These are phyloP conservation scores for Cladosporium sp. DNA, from an alignment of 2,329 filamentous ascomycete species.

Conservation along the genomic window DNA sequence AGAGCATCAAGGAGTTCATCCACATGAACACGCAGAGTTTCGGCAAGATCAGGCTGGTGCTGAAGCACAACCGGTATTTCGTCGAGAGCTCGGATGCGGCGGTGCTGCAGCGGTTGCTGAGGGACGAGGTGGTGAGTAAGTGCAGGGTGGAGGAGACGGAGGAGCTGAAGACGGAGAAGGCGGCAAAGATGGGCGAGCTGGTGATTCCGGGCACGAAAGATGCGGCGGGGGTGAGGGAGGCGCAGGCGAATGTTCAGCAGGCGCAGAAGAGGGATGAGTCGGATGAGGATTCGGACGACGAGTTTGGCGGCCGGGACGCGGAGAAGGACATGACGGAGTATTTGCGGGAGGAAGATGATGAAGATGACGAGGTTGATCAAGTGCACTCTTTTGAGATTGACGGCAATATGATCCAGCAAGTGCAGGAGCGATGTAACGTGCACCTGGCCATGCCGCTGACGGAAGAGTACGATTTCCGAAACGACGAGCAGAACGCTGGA, in stretches of 20 bases:
- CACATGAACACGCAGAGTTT: conserved; percentile 81
- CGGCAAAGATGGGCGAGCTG: conserved; percentile 77
- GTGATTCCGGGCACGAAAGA: conserved; percentile 94
- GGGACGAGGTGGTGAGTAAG: conserved; percentile 74
- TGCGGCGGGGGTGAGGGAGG: conserved; percentile 80
- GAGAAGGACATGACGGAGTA: conserved; percentile 60
- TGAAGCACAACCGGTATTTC: conserved; percentile 91
- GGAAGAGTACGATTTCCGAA: conserved; percentile 95
- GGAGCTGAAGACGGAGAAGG: conserved; percentile 69
- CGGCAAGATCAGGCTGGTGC: conserved; percentile 89
- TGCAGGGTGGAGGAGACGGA: conserved; percentile 69
- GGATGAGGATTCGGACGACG: conserved; percentile 46
- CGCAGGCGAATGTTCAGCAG: conserved; percentile 40
- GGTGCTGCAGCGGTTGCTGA: conserved; percentile 79
- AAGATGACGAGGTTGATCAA: conserved; percentile 78
- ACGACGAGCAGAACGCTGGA: conserved; percentile 81
- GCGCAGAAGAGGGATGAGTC: conserved; percentile 38
- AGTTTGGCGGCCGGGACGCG: conserved; percentile 45
- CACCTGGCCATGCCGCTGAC: conserved; percentile 80
- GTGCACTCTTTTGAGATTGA: conserved; percentile 92
- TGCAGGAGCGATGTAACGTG: conserved; percentile 77
- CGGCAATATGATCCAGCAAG: conserved; percentile 72
- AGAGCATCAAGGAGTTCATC: conserved; percentile 73
- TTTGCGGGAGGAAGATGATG: conserved; percentile 69
- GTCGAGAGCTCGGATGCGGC: conserved; percentile 85